phyloP scores from a whole-genome alignment of 1,139 yeast genomes.

The Tardiomyces blankii region DNA sequence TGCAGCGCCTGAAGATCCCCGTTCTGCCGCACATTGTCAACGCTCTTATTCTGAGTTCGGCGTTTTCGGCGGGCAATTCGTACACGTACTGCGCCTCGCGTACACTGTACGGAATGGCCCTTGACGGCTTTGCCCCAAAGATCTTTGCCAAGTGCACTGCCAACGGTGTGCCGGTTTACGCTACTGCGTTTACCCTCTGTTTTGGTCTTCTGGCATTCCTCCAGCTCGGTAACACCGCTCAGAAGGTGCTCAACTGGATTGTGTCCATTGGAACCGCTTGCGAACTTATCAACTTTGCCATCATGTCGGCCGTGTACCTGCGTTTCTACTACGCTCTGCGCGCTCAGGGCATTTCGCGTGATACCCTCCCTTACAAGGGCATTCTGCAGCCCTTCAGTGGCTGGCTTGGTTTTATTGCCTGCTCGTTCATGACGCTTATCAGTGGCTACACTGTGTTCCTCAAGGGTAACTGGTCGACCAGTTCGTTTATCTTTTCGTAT shows the following conservation, averaged over 20 bases:
- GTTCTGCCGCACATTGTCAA: constrained; percentile 52
- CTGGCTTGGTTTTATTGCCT: constrained; percentile 27
- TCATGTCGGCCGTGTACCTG: constrained; percentile 48
- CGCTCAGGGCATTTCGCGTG: constrained; percentile 44
- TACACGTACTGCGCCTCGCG: constrained; percentile 52
- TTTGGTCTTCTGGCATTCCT: constrained; percentile 39
- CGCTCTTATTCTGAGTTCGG: constrained; percentile 45
- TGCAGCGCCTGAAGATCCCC: constrained; percentile 38
- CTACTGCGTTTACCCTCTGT: constrained; percentile 34
- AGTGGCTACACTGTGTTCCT: constrained; percentile 55
- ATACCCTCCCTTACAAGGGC: constrained; percentile 40
- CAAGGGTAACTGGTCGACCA: constrained; percentile 46
- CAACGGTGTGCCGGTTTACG: constrained; percentile 46
- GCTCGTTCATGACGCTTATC: constrained; percentile 49
- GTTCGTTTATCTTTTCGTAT: constrained; percentile 53
- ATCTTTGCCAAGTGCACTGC: constrained; percentile 31
- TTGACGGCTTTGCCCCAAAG: constrained; percentile 38
- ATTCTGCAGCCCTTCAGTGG: constrained; percentile 46
- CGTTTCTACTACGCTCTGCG: constrained; percentile 51
- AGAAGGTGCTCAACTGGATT: constrained; percentile 59
- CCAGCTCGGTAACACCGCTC: constrained; percentile 47
- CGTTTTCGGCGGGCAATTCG: constrained; percentile 60
- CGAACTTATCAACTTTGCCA: constrained; percentile 56
- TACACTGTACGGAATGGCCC: constrained; percentile 45
- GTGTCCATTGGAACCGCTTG: constrained; percentile 66